Conservation (phyloP, 306 rosid genomes). For the Malus fusca region DNA sequence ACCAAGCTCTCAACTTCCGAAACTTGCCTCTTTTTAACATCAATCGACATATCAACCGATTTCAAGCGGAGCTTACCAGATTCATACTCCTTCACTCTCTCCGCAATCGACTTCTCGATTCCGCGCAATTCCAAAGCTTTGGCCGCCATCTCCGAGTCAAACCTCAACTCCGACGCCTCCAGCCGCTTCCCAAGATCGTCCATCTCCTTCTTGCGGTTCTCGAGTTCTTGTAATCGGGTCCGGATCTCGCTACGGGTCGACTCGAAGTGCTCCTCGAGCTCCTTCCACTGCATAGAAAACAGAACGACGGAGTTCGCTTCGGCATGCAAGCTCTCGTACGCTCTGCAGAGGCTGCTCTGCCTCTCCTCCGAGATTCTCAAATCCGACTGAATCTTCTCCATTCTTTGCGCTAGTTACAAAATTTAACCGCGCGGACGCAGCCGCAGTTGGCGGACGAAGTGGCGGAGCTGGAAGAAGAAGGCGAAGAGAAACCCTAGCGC, state of each 20-base stretch:
- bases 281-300: slow-evolving; percentile 9
- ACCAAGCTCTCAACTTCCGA: slow-evolving; percentile 8
- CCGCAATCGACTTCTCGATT: neutral
- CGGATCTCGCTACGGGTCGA: slow-evolving; percentile 11
- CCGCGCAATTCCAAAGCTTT: neutral
- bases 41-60: neutral
- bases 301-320: slow-evolving; percentile 23
- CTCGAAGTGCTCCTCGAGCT: slow-evolving; percentile 32
- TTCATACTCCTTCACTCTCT: neutral
- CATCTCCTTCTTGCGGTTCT: slow-evolving; percentile 2
- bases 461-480: neutral
- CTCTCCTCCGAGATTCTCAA: slow-evolving; percentile 20
- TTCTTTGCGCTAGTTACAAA: neutral
- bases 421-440: neutral
- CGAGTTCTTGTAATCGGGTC: neutral
- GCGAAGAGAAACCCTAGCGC: neutral
- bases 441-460: neutral
- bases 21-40: neutral
- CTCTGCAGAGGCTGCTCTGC: slow-evolving; percentile 21
- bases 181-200: neutral
- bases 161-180: neutral
- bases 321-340: slow-evolving; percentile 21
- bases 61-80: neutral
- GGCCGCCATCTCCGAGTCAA: neutral
- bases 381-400: neutral